A percentile compares a stretch with the other conserved stretches of the same genome.
phyloP scores from a whole-genome alignment of 805 yeast genomes.

The Naumovozyma dairenensis region DNA sequence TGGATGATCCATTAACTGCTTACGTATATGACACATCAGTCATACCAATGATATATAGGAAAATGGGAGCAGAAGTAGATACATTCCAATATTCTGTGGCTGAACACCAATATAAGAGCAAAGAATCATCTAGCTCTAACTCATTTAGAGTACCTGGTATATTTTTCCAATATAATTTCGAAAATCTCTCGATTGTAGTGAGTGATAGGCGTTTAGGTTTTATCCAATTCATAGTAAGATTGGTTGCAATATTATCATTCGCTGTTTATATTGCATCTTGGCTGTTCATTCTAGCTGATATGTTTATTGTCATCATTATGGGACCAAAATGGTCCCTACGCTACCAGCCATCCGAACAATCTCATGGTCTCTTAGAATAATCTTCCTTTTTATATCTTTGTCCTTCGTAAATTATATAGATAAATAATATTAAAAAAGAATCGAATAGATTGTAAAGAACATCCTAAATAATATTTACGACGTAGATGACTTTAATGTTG shows the following conservation, averaged over 20 bases:
- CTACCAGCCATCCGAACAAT: constrained; percentile 22
- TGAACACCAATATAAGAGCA: constrained; percentile 32
- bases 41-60: constrained; percentile 71
- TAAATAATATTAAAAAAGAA: no score
- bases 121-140: constrained; percentile 5
- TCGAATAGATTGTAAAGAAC: no score
- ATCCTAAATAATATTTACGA: no score
- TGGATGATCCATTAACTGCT: constrained; percentile 39
- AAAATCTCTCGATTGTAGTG: constrained; percentile 65
- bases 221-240: constrained; percentile 61
- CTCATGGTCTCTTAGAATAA: constrained; percentile 20
- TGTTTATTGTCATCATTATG: constrained; percentile 37
- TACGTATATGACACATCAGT: constrained; percentile 65
- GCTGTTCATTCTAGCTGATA: constrained; percentile 49
- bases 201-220: constrained; percentile 69
- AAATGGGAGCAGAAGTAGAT: constrained; percentile 60
- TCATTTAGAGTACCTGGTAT: constrained; percentile 56
- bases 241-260: constrained; percentile 80
- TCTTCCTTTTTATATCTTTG: neutral
- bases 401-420: no score
- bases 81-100: constrained; percentile 82
- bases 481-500: no score
- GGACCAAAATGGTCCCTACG: constrained; percentile 46
- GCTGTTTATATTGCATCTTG: constrained; percentile 61
- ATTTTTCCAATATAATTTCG: constrained; percentile 76